Conservation (phyloP, 441 rosid species). For the Biscutella auriculata region DNA sequence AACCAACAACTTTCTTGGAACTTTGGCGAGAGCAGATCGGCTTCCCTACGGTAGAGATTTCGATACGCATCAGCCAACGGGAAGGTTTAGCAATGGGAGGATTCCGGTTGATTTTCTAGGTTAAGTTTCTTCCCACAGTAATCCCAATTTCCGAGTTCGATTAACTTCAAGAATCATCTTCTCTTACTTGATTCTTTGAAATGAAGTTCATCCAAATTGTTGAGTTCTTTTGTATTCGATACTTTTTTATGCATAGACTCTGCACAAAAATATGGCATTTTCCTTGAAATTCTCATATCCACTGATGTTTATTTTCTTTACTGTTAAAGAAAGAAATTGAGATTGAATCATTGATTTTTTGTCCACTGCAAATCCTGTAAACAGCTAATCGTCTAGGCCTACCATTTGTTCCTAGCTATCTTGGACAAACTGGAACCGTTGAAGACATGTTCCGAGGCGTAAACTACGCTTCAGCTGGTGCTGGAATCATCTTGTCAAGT, state of each 20-base stretch:
- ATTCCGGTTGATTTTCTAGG: conserved; percentile 90
- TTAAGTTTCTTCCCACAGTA: conserved; percentile 17
- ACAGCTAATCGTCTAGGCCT: conserved; percentile 70
- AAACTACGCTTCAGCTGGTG: conserved; percentile 91
- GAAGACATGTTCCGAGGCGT: conserved; percentile 71
- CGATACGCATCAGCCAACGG: conserved; percentile 70
- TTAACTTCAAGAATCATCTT: conserved; percentile 5
- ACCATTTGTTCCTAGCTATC: conserved; percentile 82
- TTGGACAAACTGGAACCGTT: conserved; percentile 50
- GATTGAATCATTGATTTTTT: conserved; percentile 1
- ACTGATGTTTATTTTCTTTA: background rate
- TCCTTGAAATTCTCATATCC: background rate
- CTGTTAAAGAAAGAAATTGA: background rate
- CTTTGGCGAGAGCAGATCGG: conserved; percentile 82
- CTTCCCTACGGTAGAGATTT: conserved; percentile 93
- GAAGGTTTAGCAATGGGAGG: conserved; percentile 87
- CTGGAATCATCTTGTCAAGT: conserved; percentile 79
- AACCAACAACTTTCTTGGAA: conserved; percentile 71
- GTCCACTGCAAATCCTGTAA: background rate
- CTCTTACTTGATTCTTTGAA: background rate
- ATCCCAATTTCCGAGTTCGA: background rate
- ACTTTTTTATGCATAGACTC: background rate
- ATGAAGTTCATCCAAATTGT: background rate
- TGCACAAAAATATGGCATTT: background rate
- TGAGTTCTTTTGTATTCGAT: background rate